Base-by-base conservation (phyloP, 176 grass and related monocot species). In the Dactylis glomerata region DNA sequence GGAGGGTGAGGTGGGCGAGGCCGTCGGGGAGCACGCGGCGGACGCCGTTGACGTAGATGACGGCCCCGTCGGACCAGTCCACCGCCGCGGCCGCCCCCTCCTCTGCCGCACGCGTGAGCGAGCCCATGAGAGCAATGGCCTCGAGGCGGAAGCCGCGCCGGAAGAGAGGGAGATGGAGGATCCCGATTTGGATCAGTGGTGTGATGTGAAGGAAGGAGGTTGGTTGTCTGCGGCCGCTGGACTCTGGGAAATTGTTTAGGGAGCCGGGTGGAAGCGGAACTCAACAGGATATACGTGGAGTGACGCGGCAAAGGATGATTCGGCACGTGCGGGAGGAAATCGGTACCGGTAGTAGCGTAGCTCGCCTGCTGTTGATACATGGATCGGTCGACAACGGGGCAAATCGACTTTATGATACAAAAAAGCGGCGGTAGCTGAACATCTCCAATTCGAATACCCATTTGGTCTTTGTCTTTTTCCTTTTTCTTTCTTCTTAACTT, bases 31-130 rank as follows among this genome's bases (percentile, higher is more conserved):
- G 68, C 71, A 92, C 91, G 66, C 91, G 89, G 31, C 93, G 96
- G 82, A 92, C 91, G 83, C 96, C 91, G 86, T 98, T 98, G 34
- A 98, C 83, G 80, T 98, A 98, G 64, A 98, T 31, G 81, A 98
- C 63, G 5, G 93, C 91, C 85, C 92, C 96, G 16, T 65, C 83
- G 10, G 96, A 98, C 96, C 96, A 98, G 47, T 83, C 90, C 56
- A 75, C 87, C 17, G 64, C 84, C 32, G 62, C 84, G 26, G 47
- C 72, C 28, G 38, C 22, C 37, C 55, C 92, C 83, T 88, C 92
- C 70, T 80, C 86, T 84, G 34, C 62, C 47, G 64, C 61, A 74
- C 79, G 87, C 28, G 77, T 92, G 45, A 95, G 77, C 75, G 96
- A 98, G 4, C 87, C 96, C 96, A 98, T 98, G 79, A 36, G 79